Base-by-base conservation (phyloP, 2,329 filamentous ascomycete species). In the Fusarium buxicola region DNA sequence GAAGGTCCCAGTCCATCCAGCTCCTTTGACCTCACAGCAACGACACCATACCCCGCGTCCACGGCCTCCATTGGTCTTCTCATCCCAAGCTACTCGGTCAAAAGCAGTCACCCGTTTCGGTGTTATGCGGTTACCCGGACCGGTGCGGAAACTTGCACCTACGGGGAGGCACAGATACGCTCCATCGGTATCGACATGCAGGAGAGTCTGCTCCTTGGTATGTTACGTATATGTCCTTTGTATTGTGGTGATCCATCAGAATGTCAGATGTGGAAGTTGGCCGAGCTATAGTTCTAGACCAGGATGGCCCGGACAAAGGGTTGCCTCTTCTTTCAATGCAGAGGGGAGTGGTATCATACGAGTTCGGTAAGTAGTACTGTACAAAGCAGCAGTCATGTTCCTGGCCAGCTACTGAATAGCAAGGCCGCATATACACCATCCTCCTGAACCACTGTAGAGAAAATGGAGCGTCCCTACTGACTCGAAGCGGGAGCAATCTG, bases 161-260 rank as follows among this genome's bases (percentile, higher is more conserved):
- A 28, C 27, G 41, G 43, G n/a, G 32, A n/a, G 13, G 28, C 45
- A 56, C 35, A 44, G 35, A 39, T 36, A 52, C 41, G 41, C 54
- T 50, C 48, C 16, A 63, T 65, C 53, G 62, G 53, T 63, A 48
- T 49, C 53, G 36, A 48, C 15, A 35, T 63, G 58, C 48, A 56
- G 45, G 46, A 27, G 34, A 9, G 27, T 18, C 18, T 38, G 32
- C 24, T 49, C 15, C 21, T 48, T 8, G 24, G 18, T 3, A 25
- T 35, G 44, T 36, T 27, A 9, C 28, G 44, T 25, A 46, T 13
- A 13, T 18, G 48, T 18, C 28, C 18, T 18, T 50, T 7, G 21
- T 12, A 32, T 51, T 36, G 28, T 63, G 46, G 18, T 61, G 56
- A 63, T 60, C 44, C 36, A 46, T 63, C 48, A 40, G 54, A 49